These are phyloP conservation scores for Septoria petroselini DNA, from an alignment of 2,329 filamentous ascomycete genomes.

Conservation along the genomic window DNA sequence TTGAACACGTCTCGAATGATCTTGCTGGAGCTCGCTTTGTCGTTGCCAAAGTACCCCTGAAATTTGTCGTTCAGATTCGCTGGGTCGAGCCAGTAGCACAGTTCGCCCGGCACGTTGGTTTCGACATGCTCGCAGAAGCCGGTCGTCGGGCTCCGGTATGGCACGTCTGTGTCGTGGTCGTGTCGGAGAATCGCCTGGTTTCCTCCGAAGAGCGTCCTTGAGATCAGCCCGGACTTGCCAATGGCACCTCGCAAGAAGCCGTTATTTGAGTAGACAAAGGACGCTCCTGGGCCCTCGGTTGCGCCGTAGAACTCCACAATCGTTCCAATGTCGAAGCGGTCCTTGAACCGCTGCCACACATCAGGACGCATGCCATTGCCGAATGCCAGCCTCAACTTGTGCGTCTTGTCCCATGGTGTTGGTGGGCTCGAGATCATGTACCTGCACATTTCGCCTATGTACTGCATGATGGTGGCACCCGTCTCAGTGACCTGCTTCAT, in stretches of 20 bases:
- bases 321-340: conserved; percentile 55
- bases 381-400: conserved; percentile 71
- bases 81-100: conserved; percentile 68
- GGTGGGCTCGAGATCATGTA: conserved; percentile 70
- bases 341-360: conserved; percentile 73
- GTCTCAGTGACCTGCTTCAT: conserved; percentile 72
- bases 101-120: conserved; percentile 67
- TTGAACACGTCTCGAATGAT: conserved; percentile 69
- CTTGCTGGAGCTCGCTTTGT: conserved; percentile 67
- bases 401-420: conserved; percentile 65
- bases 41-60: conserved; percentile 79
- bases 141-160: conserved; percentile 64
- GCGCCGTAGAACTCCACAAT: conserved; percentile 42
- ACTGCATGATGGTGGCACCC: conserved; percentile 74
- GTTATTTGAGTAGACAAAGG: conserved; percentile 72
- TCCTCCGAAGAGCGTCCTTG: conserved; percentile 52
- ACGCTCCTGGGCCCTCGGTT: conserved; percentile 58
- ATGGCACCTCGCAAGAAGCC: conserved; percentile 73
- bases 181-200: conserved; percentile 62
- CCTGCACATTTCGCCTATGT: conserved; percentile 82
- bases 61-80: conserved; percentile 63
- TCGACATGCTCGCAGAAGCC: conserved; percentile 63
- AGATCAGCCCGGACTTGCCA: conserved; percentile 66
- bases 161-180: conserved; percentile 67
- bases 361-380: conserved; percentile 85